Conservation (phyloP, 768 basidiomycete species). For the Astraeus odoratus region DNA sequence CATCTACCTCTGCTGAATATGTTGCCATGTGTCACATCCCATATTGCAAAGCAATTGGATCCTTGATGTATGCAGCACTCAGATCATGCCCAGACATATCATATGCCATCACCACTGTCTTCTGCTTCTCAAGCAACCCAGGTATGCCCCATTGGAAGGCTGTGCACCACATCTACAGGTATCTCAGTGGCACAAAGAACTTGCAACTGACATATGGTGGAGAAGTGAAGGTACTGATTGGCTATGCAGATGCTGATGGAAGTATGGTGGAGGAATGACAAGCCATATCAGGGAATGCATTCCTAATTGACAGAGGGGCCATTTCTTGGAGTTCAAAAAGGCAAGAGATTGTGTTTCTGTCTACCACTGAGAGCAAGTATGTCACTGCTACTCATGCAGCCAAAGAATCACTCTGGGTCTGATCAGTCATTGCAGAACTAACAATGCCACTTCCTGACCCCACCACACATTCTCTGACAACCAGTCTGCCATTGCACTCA, state of each 20-base stretch:
- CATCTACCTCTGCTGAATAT: slow-evolving; percentile 10
- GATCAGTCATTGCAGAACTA: slow-evolving; percentile 8
- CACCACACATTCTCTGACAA: slow-evolving; percentile 10
- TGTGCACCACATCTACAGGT: neutral
- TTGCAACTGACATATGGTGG: slow-evolving; percentile 1
- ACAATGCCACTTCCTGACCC: slow-evolving; percentile 1
- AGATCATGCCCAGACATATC: neutral
- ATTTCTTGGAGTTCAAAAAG: slow-evolving; percentile 30
- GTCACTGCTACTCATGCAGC: no score
- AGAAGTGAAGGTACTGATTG: neutral
- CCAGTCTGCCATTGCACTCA: no score
- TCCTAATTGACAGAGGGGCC: slow-evolving; percentile 9
- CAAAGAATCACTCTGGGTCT: slow-evolving; percentile 21
- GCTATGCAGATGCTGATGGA: slow-evolving; percentile 8
- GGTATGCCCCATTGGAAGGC: neutral
- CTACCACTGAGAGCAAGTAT: slow-evolving; percentile 31
- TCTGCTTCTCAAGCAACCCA: neutral
- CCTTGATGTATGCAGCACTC: neutral
- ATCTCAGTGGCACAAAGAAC: slow-evolving; percentile 12
- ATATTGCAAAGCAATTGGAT: slow-evolving; percentile 15
- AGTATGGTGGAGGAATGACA: slow-evolving; percentile 2
- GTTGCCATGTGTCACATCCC: slow-evolving; percentile 19
- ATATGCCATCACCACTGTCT: neutral
- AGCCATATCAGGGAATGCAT: slow-evolving; percentile 14
- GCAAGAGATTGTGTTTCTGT: slow-evolving; percentile 30